phyloP scores from a whole-genome alignment of 768 basidiomycete genomes.

The Leccinellum rugosiceps region DNA sequence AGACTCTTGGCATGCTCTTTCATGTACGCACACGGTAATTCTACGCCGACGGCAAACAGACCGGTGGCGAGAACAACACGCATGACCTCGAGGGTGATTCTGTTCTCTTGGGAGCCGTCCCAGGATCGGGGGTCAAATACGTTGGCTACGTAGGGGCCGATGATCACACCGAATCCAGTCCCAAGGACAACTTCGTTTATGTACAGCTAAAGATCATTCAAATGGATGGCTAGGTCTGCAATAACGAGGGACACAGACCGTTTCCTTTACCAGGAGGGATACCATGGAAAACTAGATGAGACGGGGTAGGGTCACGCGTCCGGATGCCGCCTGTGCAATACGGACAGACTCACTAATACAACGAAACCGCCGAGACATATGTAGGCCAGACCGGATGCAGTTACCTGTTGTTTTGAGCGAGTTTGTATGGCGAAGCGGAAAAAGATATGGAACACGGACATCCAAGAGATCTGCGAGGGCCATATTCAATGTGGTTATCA shows the following conservation, averaged over 20 bases:
- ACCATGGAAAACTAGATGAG: conserved; percentile 71
- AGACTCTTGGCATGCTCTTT: conserved; percentile 71
- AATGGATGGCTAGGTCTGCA: not conserved
- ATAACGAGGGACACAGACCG: conserved; percentile 37
- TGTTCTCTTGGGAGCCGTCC: conserved; percentile 50
- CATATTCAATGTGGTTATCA: conserved; percentile 15
- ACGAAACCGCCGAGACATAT: conserved; percentile 59
- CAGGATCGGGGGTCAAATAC: conserved; percentile 79
- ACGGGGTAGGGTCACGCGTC: not conserved
- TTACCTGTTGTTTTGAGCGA: conserved; percentile 40
- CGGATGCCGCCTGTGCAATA: not conserved
- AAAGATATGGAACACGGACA: conserved; percentile 18
- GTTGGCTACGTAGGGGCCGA: conserved; percentile 70
- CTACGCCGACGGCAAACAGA: conserved; percentile 93
- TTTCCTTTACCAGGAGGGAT: conserved; percentile 81
- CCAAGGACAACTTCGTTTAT: conserved; percentile 94
- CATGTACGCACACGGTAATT: conserved; percentile 86
- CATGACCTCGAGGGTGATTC: conserved; percentile 85
- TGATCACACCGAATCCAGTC: conserved; percentile 56
- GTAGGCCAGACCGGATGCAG: conserved; percentile 53
- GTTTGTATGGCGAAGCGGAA: conserved; percentile 13
- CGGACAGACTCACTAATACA: conserved; percentile 36
- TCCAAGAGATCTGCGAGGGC: conserved; percentile 15
- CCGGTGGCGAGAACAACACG: conserved; percentile 87
- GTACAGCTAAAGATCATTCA: conserved; percentile 51